Percentiles rank a stretch among this genome's conserved stretches.
Conservation (phyloP, 2,329 filamentous ascomycete genomes). For the Stachybotrys chartarum region DNA sequence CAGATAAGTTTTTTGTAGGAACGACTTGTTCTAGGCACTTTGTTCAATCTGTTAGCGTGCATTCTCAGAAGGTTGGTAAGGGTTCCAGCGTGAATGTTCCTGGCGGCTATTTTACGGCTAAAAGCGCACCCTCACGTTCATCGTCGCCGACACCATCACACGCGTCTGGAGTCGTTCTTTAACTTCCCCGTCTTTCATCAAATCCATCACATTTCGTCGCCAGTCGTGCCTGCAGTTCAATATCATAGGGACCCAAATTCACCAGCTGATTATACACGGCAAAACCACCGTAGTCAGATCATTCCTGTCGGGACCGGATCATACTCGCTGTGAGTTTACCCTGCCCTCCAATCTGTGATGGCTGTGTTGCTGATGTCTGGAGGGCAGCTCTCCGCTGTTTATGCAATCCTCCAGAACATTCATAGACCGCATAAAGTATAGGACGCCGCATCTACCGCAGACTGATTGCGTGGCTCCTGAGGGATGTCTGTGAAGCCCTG, state of each 20-base stretch:
- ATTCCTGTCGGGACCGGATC: too few relatives aligned
- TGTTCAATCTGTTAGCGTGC: too few relatives aligned
- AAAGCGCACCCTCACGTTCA: background rate
- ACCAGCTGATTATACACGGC: too few relatives aligned
- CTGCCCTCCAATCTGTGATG: background rate
- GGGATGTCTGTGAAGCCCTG: background rate
- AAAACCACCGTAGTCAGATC: too few relatives aligned
- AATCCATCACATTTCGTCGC: background rate
- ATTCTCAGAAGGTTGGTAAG: too few relatives aligned
- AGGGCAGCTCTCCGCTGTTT: background rate
- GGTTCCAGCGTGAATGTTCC: too few relatives aligned
- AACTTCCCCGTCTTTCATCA: background rate
- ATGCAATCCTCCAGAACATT: background rate
- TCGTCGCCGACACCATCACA: background rate
- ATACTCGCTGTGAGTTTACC: background rate
- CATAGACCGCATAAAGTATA: background rate
- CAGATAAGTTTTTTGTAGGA: too few relatives aligned
- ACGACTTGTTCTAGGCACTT: too few relatives aligned
- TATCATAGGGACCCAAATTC: too few relatives aligned
- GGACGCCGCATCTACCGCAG: background rate
- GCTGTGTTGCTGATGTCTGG: background rate
- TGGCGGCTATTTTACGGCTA: background rate
- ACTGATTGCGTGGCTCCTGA: background rate
- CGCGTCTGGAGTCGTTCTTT: slow-evolving; percentile 6
- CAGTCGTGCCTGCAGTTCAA: background rate